A percentile compares a stretch with the other conserved stretches of the same genome.
Conservation (phyloP, 2,329 filamentous ascomycete species). For the Madurella fahalii region DNA sequence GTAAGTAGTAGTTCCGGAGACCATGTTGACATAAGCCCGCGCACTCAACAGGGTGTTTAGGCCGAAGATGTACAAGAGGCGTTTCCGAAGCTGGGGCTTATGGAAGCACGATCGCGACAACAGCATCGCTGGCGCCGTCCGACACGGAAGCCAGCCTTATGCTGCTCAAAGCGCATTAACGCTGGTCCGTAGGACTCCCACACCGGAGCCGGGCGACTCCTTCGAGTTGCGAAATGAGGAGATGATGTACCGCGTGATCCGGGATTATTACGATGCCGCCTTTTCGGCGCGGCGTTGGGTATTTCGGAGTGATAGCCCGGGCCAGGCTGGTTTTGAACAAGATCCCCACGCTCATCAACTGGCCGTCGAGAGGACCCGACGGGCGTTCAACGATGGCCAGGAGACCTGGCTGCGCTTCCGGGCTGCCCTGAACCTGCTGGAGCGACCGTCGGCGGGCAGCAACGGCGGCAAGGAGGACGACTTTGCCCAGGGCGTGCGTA, state of each 20-base stretch:
- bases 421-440: slow-evolving; percentile 8
- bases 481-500: slow-evolving; percentile 7
- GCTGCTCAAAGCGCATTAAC: too few species aligned
- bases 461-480: neutral
- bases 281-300: slow-evolving; percentile 9
- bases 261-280: slow-evolving; percentile 14
- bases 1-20: neutral
- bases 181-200: too few species aligned
- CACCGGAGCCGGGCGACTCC: too few species aligned
- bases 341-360: neutral
- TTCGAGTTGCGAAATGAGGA: neutral
- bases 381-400: neutral
- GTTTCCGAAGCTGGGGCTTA: too few species aligned
- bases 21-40: neutral
- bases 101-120: too few species aligned
- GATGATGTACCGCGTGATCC: slow-evolving; percentile 11
- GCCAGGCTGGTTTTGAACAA: too few species aligned
- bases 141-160: too few species aligned
- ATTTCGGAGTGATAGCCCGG: neutral
- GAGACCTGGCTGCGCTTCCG: slow-evolving; percentile 11
- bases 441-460: neutral
- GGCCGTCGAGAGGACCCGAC: neutral
- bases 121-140: too few species aligned
- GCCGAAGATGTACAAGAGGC: slow-evolving; percentile 11
- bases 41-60: neutral